phyloP scores from a whole-genome alignment of 2,329 filamentous ascomycete species.

The Septoria linicola region DNA sequence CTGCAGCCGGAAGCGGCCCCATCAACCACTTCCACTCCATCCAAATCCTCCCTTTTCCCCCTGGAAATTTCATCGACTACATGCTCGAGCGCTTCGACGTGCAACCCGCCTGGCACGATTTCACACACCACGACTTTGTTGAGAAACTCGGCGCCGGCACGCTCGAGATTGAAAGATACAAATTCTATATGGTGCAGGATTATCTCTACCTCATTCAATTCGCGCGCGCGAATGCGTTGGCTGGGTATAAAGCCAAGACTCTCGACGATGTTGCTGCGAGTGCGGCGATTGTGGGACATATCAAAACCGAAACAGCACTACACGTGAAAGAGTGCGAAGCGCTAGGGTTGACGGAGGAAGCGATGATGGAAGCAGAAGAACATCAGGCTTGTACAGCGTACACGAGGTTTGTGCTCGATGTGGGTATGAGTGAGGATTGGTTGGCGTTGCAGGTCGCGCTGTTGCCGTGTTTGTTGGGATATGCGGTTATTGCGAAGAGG shows the following conservation, averaged over 20 bases:
- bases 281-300: conserved; percentile 70
- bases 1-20: conserved; percentile 62
- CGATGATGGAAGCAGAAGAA: conserved; percentile 73
- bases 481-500: conserved; percentile 73
- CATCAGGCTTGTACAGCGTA: conserved; percentile 77
- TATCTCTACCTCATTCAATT: conserved; percentile 90
- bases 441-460: conserved; percentile 81
- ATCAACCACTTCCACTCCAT: conserved; percentile 77
- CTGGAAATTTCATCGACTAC: conserved; percentile 80
- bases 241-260: conserved; percentile 77
- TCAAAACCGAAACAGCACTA: conserved; percentile 74
- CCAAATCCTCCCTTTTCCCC: conserved; percentile 66
- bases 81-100: conserved; percentile 73
- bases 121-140: conserved; percentile 81
- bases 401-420: conserved; percentile 77
- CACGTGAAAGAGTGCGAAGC: conserved; percentile 79
- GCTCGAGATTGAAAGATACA: conserved; percentile 74
- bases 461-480: conserved; percentile 86
- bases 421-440: conserved; percentile 85
- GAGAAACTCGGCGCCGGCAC: conserved; percentile 71
- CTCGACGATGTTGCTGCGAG: conserved; percentile 71
- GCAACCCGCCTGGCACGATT: conserved; percentile 69
- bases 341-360: conserved; percentile 71
- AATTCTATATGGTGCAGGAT: conserved; percentile 86
- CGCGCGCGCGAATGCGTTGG: conserved; percentile 78